Conservation (phyloP, 108 stramenopile species). For the Epithemia pelagica region DNA sequence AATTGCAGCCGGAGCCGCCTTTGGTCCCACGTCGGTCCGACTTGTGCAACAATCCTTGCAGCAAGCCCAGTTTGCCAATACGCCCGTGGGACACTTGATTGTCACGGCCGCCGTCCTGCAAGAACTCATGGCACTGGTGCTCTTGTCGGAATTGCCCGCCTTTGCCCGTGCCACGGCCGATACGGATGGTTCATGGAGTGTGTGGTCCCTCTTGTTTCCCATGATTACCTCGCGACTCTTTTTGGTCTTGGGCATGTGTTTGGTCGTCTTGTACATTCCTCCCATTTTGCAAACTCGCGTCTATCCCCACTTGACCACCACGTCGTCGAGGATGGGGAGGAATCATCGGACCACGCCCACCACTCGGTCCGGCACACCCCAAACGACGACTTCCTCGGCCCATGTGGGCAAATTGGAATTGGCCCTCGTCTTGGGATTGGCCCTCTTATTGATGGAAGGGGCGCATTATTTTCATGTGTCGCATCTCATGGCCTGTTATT, state of each 20-base stretch:
- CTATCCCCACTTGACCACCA: conserved; percentile 15
- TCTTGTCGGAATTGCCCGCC: conserved; percentile 61
- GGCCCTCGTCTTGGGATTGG: conserved; percentile 46
- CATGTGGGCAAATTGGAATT: conserved; percentile 40
- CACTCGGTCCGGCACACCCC: no score
- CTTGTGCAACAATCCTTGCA: conserved; percentile 73
- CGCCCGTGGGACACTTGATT: conserved; percentile 81
- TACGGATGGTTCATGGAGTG: conserved; percentile 30
- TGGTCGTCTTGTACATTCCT: conserved; percentile 48
- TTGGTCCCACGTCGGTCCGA: conserved; percentile 74
- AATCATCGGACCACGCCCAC: no score
- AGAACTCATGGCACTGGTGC: conserved; percentile 79
- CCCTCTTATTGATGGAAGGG: conserved; percentile 47
- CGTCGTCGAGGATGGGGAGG: no score
- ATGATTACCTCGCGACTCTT: conserved; percentile 53
- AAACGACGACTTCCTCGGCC: no score
- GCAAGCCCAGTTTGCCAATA: conserved; percentile 57
- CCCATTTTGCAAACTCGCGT: conserved; percentile 31
- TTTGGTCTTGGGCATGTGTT: conserved; percentile 23
- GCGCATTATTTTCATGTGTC: conserved; percentile 43
- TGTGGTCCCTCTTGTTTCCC: conserved; percentile 61
- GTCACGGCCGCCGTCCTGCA: conserved; percentile 74
- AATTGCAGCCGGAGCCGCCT: conserved; percentile 64
- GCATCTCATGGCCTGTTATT: conserved; percentile 46
- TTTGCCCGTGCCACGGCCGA: conserved; percentile 28